These are phyloP conservation scores for Erodium maritimum DNA, from an alignment of 345 rosid species.

Conservation along the genomic window DNA sequence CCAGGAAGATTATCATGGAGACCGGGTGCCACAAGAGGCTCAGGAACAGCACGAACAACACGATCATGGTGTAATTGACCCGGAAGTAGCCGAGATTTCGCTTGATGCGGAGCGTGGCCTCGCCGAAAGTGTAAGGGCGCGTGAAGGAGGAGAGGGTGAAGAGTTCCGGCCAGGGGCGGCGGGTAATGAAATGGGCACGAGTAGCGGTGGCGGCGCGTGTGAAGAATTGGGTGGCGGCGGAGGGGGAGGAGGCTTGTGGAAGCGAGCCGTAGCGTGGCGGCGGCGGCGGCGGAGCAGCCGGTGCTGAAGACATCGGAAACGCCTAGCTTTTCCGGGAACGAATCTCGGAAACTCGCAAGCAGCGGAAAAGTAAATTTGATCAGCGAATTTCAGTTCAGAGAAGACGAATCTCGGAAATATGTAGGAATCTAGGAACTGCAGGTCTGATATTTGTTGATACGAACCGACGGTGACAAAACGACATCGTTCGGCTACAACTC, in stretches of 20 bases:
- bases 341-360: background rate
- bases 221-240: conserved; percentile 14
- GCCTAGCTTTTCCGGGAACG: background rate
- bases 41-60: conserved; percentile 48
- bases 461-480: background rate
- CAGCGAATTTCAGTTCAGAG: background rate
- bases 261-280: conserved; percentile 21
- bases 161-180: conserved; percentile 80
- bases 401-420: background rate
- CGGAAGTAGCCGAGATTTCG: conserved; percentile 57
- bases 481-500: background rate
- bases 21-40: conserved; percentile 72
- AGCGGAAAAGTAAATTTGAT: background rate
- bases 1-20: conserved; percentile 56
- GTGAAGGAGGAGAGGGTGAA: conserved; percentile 34
- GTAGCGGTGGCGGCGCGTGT: conserved; percentile 23
- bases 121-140: conserved; percentile 39
- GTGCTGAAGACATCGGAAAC: background rate
- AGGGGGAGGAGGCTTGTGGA: conserved; percentile 10
- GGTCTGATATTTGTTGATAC: background rate
- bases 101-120: conserved; percentile 45
- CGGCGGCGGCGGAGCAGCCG: conserved; percentile 18
- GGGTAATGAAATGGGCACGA: conserved; percentile 35
- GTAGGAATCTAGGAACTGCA: background rate
- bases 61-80: conserved; percentile 49